Base-by-base conservation (phyloP, 2,329 filamentous ascomycete genomes). In the Botryosphaeria agaves region DNA sequence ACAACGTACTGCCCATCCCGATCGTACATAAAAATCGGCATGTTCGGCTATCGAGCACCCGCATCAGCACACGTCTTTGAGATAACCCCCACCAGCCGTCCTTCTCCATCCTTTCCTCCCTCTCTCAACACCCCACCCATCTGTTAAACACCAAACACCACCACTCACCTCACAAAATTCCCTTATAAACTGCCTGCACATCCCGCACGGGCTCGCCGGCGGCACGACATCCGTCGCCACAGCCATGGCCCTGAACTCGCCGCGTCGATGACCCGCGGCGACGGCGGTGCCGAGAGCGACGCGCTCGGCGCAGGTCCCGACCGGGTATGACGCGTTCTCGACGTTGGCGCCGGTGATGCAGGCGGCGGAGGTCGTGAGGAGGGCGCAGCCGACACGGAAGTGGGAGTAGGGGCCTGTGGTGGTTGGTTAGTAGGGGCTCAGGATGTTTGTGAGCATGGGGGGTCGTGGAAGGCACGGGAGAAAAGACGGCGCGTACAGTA, bases 241-340 rank as follows among this genome's bases (percentile, higher is more conserved):
- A 11, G 80, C 87, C 14, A 98, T 55, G 14, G 85, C 87, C 46
- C 72, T 75, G 56, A 91, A 82, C 23, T 58, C 47, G 20, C 48
- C 56, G 47, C 47, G 2, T 19, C 53, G 55, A 39, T 67, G 55
- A 3, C 69, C 68, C 30, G 58, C 58, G 5, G 71, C 68, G 4
- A 94, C 69, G 14, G 87, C 87, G 23, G 74, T 83, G 5, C 72
- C 79, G 40, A 95, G 65, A 2, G 82, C 84, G n/a, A 87, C 81
- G 34, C 87, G 66, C 65, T 98, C 89, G 9, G 89, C 89, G 53
- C 89, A 95, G 3, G 81, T 91, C n/a, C 83, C 83, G 5, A 94
- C 85, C 0, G 89, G 87, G 50, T 92, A 95, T 17, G 78, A 64
- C 1, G 83, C 85, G 50, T 95, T 94, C 59, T 98, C 89, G 37